A percentile compares a stretch with the other conserved stretches of the same genome.
Evolutionary conservation across 441 rosid genomes (phyloP).

Genomic region (Gossypium schwendimanii): DNA sequence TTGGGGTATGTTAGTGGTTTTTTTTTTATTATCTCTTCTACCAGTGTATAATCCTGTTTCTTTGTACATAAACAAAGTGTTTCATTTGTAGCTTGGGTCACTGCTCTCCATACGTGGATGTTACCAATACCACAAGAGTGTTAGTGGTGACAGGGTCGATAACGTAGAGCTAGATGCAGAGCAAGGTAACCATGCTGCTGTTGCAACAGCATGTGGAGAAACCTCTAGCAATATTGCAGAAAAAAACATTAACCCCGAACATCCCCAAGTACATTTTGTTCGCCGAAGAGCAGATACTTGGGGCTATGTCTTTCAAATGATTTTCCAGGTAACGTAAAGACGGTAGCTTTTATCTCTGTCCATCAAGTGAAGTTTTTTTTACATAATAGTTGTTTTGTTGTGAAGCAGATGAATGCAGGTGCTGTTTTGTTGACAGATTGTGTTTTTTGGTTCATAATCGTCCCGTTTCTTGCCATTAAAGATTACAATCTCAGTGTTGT

Average conservation of each 20-base stretch:
- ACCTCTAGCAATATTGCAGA: slow-evolving; percentile 15
- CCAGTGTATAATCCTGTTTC: not conserved
- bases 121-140: slow-evolving; percentile 51
- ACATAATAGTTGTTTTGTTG: not conserved
- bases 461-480: slow-evolving; percentile 83
- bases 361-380: no score
- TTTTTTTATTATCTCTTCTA: not conserved
- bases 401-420: slow-evolving; percentile 81
- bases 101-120: slow-evolving; percentile 74
- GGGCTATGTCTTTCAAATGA: slow-evolving; percentile 65
- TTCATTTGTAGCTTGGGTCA: slow-evolving; percentile 57
- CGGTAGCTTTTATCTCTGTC: no score
- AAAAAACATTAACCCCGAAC: slow-evolving; percentile 26
- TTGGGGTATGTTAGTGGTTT: slow-evolving; percentile 47
- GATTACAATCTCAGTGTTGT: slow-evolving; percentile 68
- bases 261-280: slow-evolving; percentile 18
- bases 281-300: slow-evolving; percentile 50
- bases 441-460: slow-evolving; percentile 88
- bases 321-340: slow-evolving; percentile 59
- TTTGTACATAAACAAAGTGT: not conserved
- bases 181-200: slow-evolving; percentile 32
- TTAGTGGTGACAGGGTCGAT: slow-evolving; percentile 59
- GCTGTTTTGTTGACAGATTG: slow-evolving; percentile 93
- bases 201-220: slow-evolving; percentile 12
- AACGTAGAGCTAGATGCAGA: slow-evolving; percentile 73